Percentiles rank a stretch among this genome's conserved stretches.
Evolutionary conservation across 805 yeast genomes (phyloP).

Genomic region (Candida coquimbonensis): DNA sequence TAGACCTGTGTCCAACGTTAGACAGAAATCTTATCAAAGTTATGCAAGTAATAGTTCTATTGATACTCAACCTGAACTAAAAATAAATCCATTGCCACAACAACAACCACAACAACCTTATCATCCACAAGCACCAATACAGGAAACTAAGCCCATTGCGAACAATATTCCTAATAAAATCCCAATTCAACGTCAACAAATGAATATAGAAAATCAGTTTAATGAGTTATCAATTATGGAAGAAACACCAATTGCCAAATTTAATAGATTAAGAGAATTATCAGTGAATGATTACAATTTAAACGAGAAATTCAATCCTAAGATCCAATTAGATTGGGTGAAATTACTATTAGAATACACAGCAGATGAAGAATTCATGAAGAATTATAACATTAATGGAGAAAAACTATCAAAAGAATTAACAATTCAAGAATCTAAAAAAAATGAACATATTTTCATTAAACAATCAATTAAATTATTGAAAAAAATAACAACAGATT

Average conservation of each 20-base stretch:
- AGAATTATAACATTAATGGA: conserved; percentile 42
- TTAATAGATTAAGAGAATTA: conserved; percentile 23
- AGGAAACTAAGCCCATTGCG: too few species aligned
- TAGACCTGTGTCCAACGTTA: not conserved
- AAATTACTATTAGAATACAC: conserved; percentile 43
- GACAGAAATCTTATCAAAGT: not conserved
- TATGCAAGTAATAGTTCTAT: not conserved
- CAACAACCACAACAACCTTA: not conserved
- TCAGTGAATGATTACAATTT: conserved; percentile 29
- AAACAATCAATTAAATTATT: conserved; percentile 52
- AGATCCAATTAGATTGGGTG: conserved; percentile 60
- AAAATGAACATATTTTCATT: conserved; percentile 49
- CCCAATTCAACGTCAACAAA: too few species aligned
- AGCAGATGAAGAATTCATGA: conserved; percentile 34
- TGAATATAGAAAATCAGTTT: not conserved
- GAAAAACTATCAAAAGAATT: conserved; percentile 32
- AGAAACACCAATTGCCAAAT: conserved; percentile 20
- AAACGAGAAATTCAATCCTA: conserved; percentile 33
- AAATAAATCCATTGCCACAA: conserved; percentile 5
- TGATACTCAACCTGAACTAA: not conserved
- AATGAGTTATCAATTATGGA: conserved; percentile 7
- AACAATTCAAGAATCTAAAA: conserved; percentile 36
- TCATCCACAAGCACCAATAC: too few species aligned
- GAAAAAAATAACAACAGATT: conserved; percentile 44
- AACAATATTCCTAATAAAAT: too few species aligned